Evolutionary conservation across 2,329 filamentous ascomycete genomes (phyloP), one percentile per base, ranked within the genome.

Genomic region (Colletotrichum ledebouriae): DNA sequence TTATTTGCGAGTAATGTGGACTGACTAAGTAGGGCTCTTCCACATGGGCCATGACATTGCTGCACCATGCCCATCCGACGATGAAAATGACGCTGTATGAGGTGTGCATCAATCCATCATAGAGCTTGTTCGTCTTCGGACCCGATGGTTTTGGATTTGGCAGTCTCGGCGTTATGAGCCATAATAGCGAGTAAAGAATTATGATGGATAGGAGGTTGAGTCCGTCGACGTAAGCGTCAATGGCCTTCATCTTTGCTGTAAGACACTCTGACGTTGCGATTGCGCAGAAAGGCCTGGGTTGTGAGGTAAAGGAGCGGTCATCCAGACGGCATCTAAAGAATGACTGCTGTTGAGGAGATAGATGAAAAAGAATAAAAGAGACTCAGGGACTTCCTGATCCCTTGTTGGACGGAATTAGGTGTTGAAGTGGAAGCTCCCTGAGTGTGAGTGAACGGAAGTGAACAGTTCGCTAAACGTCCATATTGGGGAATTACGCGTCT

Each of bases 11-110:
- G 5, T 0, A 15, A 3, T 12, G 17, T 6, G 5, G n/a, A 69
- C 80, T 69, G 60, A 88, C 86, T 37, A 89, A 77, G 71, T 89
- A 89, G 0, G 87, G 86, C 63, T 86, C 82, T 3, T 85, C 83
- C 20, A 86, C 84, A 20, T 76, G 69, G 41, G 72, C 56, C 37
- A 77, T 78, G 10, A 85, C 80, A 4, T 78, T 71, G 2, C 73
- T 73, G 2, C 82, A 75, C 84, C 84, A 86, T 6, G 72, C 62
- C 34, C 74, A 74, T 10, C 74, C 74, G 0, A 78, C 66, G 7
- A 78, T 12, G 20, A 75, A 76, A 12, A 80, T 56, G 9, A 70
- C 49, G 63, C 42, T 62, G 41, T 69, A 69, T 15, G 65, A 68
- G 5, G 50, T 22, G n/a, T 57, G 65, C 65, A 68, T 59, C 29